phyloP scores from a whole-genome alignment of 768 basidiomycete genomes.

The Pholiota conissans region DNA sequence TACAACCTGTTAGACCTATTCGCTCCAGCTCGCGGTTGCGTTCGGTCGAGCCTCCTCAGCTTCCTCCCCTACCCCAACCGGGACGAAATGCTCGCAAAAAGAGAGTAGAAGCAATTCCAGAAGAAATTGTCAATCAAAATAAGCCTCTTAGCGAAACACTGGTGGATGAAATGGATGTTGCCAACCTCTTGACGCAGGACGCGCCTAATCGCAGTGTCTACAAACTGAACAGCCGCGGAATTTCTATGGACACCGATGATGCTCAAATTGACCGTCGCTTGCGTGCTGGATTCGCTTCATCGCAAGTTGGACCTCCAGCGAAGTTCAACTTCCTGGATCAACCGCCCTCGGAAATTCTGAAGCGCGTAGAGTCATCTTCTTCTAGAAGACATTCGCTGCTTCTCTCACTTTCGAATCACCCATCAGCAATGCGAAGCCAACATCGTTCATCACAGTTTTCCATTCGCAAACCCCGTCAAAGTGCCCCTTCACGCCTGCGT shows the following conservation, averaged over 20 bases:
- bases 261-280: constrained; percentile 19
- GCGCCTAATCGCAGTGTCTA: neutral
- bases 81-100: constrained; percentile 31
- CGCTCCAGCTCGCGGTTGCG: constrained; percentile 8
- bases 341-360: constrained; percentile 3
- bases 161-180: constrained; percentile 29
- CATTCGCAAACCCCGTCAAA: neutral
- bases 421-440: neutral
- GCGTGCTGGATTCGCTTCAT: neutral
- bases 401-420: neutral
- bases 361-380: neutral
- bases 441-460: neutral
- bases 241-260: constrained; percentile 31
- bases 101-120: constrained; percentile 4
- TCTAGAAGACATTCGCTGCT: neutral
- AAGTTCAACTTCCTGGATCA: neutral
- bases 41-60: constrained; percentile 7
- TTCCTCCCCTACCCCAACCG: neutral
- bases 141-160: constrained; percentile 17
- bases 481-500: neutral
- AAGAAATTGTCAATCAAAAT: constrained; percentile 7
- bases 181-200: constrained; percentile 21
- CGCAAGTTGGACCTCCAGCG: neutral
- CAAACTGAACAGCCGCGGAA: neutral
- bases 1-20: neutral